Conservation (phyloP, 305 asterid species). For the Solanum aculeatissimum region DNA sequence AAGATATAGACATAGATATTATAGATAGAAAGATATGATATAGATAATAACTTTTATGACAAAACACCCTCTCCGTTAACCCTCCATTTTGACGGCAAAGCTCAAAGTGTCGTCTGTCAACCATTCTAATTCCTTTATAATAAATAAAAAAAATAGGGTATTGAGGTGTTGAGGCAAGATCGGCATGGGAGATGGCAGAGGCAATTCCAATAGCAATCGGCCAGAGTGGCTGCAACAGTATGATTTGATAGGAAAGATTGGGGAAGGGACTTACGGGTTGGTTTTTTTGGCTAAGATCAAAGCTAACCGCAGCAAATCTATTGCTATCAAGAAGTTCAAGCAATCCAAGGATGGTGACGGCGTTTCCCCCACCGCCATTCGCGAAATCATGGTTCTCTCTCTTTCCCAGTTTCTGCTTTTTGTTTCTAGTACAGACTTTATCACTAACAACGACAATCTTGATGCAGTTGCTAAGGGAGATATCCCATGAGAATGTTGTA, state of each 20-base stretch:
- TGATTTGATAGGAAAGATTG: slow-evolving; percentile 90
- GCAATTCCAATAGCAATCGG: slow-evolving; percentile 26
- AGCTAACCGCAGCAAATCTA: slow-evolving; percentile 66
- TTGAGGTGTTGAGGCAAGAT: not conserved
- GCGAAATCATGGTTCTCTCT: slow-evolving; percentile 81
- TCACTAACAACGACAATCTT: not conserved
- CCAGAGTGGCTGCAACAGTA: slow-evolving; percentile 98
- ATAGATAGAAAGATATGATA: too few relatives aligned
- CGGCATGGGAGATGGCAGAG: slow-evolving; percentile 64
- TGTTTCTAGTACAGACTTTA: not conserved
- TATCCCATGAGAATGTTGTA: slow-evolving; percentile 86
- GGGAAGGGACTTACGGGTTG: slow-evolving; percentile 94
- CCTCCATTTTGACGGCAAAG: not conserved
- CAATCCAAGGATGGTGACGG: slow-evolving; percentile 98
- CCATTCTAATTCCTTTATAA: not conserved
- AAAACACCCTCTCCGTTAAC: not conserved
- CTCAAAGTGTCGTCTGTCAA: not conserved
- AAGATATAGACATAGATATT: too few relatives aligned
- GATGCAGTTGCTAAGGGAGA: slow-evolving; percentile 97
- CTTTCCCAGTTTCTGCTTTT: not conserved
- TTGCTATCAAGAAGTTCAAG: slow-evolving; percentile 96
- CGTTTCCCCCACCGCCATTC: slow-evolving; percentile 97
- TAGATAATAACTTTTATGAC: not conserved
- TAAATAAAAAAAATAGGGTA: not conserved
- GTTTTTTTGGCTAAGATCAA: slow-evolving; percentile 87